A percentile compares a stretch with the other conserved stretches of the same genome.
Conservation (phyloP, 768 basidiomycete genomes). For the Mycena olivaceomarginata region DNA sequence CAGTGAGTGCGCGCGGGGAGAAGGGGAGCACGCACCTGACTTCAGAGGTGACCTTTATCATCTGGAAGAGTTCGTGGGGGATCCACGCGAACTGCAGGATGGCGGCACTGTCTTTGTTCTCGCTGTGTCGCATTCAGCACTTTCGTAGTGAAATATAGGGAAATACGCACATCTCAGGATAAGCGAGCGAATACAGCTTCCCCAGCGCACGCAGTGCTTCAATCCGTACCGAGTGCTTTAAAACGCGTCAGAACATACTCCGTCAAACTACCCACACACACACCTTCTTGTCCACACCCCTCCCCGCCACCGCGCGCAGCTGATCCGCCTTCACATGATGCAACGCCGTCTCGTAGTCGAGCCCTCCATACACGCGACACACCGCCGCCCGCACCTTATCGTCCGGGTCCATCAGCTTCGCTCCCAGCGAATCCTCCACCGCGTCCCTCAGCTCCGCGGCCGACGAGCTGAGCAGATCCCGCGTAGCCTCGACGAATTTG, state of each 20-base stretch:
- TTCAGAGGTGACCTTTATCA: constrained; percentile 71
- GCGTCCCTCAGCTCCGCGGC: constrained; percentile 76
- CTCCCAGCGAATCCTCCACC: constrained; percentile 81
- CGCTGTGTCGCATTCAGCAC: constrained; percentile 66
- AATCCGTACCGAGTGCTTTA: constrained; percentile 74
- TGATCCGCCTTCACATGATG: constrained; percentile 85
- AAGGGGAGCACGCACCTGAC: constrained; percentile 65
- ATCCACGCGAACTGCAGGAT: constrained; percentile 95
- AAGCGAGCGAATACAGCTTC: constrained; percentile 87
- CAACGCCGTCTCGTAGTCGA: constrained; percentile 94
- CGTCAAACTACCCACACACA: constrained; percentile 34
- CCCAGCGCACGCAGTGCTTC: constrained; percentile 89
- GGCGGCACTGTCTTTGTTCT: constrained; percentile 85
- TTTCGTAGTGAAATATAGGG: not conserved
- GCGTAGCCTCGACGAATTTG: constrained; percentile 84
- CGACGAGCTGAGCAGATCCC: constrained; percentile 76
- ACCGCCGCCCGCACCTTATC: constrained; percentile 92
- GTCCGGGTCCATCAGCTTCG: constrained; percentile 90
- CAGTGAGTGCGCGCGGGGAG: not conserved
- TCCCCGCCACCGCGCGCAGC: constrained; percentile 78
- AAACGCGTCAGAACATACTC: constrained; percentile 8
- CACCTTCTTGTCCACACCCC: constrained; percentile 93
- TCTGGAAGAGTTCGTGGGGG: constrained; percentile 81
- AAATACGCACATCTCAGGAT: constrained; percentile 88
- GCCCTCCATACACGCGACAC: constrained; percentile 85